These are phyloP conservation scores for Gastrodia elata DNA, from an alignment of 106 monocot genomes.

Conservation along the genomic window DNA sequence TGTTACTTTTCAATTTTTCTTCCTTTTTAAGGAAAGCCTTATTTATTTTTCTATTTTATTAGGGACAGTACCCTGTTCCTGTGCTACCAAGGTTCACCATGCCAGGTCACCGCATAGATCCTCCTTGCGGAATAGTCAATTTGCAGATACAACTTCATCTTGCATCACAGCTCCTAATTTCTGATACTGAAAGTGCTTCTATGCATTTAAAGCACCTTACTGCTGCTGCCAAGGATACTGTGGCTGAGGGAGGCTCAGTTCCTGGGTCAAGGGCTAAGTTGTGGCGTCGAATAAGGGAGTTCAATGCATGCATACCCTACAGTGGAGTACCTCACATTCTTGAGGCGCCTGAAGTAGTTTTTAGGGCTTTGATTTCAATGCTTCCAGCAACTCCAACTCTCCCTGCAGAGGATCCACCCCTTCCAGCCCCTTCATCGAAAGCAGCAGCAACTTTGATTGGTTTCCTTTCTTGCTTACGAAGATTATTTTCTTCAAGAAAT, in stretches of 20 bases:
- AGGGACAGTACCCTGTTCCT: constrained; percentile 87
- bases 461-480: constrained; percentile 84
- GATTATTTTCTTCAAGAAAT: constrained; percentile 81
- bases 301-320: constrained; percentile 97
- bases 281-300: constrained; percentile 97
- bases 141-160: constrained; percentile 25
- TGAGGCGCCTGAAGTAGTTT: constrained; percentile 91
- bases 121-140: constrained; percentile 72
- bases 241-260: constrained; percentile 83
- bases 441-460: constrained; percentile 97
- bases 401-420: constrained; percentile 90
- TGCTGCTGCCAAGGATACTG: constrained; percentile 98
- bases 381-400: constrained; percentile 89
- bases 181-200: constrained; percentile 61
- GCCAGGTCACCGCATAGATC: constrained; percentile 94
- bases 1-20: neutral
- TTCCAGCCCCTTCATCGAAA: constrained; percentile 94
- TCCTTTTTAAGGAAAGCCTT: neutral
- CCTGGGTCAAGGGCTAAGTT: constrained; percentile 86
- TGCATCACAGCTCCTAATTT: constrained; percentile 29
- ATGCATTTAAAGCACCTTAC: constrained; percentile 89
- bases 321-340: constrained; percentile 64
- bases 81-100: constrained; percentile 89
- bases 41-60: neutral
- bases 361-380: constrained; percentile 98